phyloP scores from a whole-genome alignment of 768 basidiomycete genomes.

The Suillus subalutaceus region DNA sequence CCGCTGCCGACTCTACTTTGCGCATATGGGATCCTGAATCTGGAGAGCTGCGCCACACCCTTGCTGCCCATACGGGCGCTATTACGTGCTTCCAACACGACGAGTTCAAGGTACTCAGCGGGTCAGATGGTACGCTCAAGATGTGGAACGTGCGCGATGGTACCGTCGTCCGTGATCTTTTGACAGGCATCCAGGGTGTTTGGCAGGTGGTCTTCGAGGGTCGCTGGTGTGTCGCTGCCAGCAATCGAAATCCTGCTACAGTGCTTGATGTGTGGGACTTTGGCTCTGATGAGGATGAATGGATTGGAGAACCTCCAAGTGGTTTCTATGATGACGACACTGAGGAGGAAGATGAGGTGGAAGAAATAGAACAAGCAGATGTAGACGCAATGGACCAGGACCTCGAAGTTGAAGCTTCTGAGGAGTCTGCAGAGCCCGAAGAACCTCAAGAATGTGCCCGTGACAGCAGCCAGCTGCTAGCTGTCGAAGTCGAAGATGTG shows the following conservation, averaged over 20 bases:
- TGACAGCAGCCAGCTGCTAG: conserved; percentile 28
- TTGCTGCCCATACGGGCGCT: conserved; percentile 93
- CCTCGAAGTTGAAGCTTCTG: conserved; percentile 40
- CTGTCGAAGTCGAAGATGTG: conserved; percentile 35
- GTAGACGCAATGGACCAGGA: conserved; percentile 77
- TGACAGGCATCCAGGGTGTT: conserved; percentile 91
- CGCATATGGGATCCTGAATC: conserved; percentile 92
- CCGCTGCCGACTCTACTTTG: conserved; percentile 94
- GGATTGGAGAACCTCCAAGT: conserved; percentile 78
- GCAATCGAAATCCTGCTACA: conserved; percentile 76
- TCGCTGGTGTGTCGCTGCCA: conserved; percentile 92
- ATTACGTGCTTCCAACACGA: conserved; percentile 99
- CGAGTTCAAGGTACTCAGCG: conserved; percentile 95
- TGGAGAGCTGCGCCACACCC: conserved; percentile 76
- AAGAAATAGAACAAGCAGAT: conserved; percentile 58
- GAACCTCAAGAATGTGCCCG: conserved; percentile 29
- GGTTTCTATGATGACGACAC: conserved; percentile 75
- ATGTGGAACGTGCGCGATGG: conserved; percentile 97
- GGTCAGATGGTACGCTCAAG: conserved; percentile 94
- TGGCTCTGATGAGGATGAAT: conserved; percentile 72
- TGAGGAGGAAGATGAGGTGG: conserved; percentile 44
- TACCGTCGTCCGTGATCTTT: conserved; percentile 79
- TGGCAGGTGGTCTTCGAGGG: conserved; percentile 99
- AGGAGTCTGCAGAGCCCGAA: conserved; percentile 31
- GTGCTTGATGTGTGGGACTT: conserved; percentile 93